Percentiles rank a stretch among this genome's conserved stretches.
These are phyloP conservation scores for Cladorrhinum sp. DNA, from an alignment of 2,329 filamentous ascomycete genomes.

Conservation along the genomic window DNA sequence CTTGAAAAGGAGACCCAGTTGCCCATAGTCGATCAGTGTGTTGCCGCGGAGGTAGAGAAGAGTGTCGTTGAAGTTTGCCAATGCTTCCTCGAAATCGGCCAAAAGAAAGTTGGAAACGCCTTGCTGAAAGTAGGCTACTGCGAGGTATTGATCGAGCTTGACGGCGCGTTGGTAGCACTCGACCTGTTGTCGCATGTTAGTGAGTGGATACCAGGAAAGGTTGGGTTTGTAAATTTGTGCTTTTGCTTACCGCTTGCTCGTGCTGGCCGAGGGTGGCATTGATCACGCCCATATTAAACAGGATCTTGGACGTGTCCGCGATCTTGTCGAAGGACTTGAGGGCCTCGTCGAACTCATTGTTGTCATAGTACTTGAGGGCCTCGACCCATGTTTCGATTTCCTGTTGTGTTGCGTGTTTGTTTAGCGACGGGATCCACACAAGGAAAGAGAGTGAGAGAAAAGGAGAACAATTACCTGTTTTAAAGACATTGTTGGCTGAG, in stretches of 20 bases:
- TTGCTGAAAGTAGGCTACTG: slow-evolving; percentile 97
- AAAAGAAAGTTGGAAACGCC: slow-evolving; percentile 97
- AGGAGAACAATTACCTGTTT: slow-evolving; percentile 48
- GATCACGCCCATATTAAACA: slow-evolving; percentile 98
- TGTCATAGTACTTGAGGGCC: slow-evolving; percentile 88
- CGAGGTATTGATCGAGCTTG: slow-evolving; percentile 87
- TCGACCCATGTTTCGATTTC: slow-evolving; percentile 99
- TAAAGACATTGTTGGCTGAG: slow-evolving; percentile 49
- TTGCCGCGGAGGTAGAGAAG: slow-evolving; percentile 92
- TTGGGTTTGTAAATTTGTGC: background rate
- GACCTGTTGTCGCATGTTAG: slow-evolving; percentile 55
- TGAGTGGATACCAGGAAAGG: background rate
- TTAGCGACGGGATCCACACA: slow-evolving; percentile 5
- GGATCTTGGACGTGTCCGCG: slow-evolving; percentile 92
- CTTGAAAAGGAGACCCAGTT: slow-evolving; percentile 92
- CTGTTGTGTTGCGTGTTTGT: slow-evolving; percentile 42
- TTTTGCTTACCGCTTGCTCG: slow-evolving; percentile 76
- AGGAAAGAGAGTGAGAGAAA: background rate
- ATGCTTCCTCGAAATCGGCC: slow-evolving; percentile 93
- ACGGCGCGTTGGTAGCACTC: slow-evolving; percentile 93
- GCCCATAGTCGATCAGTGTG: slow-evolving; percentile 96
- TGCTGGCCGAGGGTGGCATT: slow-evolving; percentile 95
- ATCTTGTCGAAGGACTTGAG: slow-evolving; percentile 81
- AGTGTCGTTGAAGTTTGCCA: slow-evolving; percentile 98
- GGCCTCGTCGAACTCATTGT: slow-evolving; percentile 93